These are phyloP conservation scores for Hygrocybe punicea DNA, from an alignment of 768 basidiomycete species.

Conservation along the genomic window DNA sequence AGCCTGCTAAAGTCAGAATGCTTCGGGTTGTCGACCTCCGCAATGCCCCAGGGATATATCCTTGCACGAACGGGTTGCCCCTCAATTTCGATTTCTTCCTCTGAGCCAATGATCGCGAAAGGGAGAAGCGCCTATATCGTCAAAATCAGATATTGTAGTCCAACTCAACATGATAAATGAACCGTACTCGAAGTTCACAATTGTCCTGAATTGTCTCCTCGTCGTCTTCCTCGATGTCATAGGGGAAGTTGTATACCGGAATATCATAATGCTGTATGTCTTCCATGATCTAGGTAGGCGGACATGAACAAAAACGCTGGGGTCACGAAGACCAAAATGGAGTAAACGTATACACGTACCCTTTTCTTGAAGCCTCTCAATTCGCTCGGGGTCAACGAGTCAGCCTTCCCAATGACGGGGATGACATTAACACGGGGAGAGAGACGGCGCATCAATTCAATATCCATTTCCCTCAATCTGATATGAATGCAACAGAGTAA, in stretches of 20 bases:
- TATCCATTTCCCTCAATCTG: conserved; percentile 95
- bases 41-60: conserved; percentile 98
- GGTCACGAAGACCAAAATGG: background rate
- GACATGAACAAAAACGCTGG: conserved; percentile 1
- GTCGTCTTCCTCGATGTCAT: conserved; percentile 98
- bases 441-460: conserved; percentile 96
- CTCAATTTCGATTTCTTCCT: conserved; percentile 92
- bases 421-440: conserved; percentile 99
- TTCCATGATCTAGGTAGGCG: conserved; percentile 83
- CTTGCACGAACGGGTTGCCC: conserved; percentile 89
- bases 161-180: background rate
- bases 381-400: conserved; percentile 90
- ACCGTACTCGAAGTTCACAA: conserved; percentile 80
- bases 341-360: conserved; percentile 38
- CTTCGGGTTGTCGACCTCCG: conserved; percentile 98
- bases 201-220: conserved; percentile 98
- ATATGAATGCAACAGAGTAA: background rate
- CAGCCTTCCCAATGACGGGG: conserved; percentile 95
- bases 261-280: conserved; percentile 99
- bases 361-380: conserved; percentile 95
- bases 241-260: conserved; percentile 99
- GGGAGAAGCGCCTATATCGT: conserved; percentile 77
- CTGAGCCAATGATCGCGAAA: conserved; percentile 95
- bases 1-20: conserved; percentile 98
- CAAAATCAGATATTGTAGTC: conserved; percentile 1